These are phyloP conservation scores for Penicillium manginii DNA, from an alignment of 495 filamentous ascomycete species.

Conservation along the genomic window DNA sequence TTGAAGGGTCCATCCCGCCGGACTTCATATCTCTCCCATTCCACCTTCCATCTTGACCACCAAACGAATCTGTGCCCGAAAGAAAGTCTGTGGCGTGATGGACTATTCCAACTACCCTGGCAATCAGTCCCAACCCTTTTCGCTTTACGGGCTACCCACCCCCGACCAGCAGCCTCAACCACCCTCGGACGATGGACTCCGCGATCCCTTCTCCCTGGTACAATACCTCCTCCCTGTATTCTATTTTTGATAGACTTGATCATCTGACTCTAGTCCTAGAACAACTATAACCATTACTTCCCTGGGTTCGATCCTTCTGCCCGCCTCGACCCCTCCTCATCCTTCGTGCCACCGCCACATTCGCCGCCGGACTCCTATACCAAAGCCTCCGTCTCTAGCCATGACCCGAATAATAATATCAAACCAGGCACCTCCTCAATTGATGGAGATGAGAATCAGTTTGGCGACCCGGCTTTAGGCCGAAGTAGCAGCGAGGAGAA, in stretches of 20 bases:
- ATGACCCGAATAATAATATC: conserved; percentile 29
- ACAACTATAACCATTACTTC: conserved; percentile 37
- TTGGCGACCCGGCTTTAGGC: conserved; percentile 26
- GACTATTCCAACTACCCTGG: conserved; percentile 45
- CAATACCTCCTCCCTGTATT: background rate
- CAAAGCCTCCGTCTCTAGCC: conserved; percentile 41
- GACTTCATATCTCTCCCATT: conserved; percentile 2
- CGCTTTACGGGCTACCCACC: conserved; percentile 46
- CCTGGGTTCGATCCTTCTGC: conserved; percentile 44
- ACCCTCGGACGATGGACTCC: conserved; percentile 30
- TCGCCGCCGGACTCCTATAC: conserved; percentile 51
- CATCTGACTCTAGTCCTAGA: conserved; percentile 14
- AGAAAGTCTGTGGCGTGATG: conserved; percentile 28
- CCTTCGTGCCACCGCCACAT: conserved; percentile 42
- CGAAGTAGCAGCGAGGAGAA: conserved; percentile 66
- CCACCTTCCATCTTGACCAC: conserved; percentile 1
- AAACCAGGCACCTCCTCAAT: conserved; percentile 28
- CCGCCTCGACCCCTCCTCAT: conserved; percentile 36
- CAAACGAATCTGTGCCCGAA: conserved; percentile 4
- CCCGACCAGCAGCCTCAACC: conserved; percentile 34
- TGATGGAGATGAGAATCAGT: conserved; percentile 39
- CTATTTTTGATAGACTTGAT: background rate
- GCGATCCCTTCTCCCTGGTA: conserved; percentile 37
- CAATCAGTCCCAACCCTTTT: conserved; percentile 37
- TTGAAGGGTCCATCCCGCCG: conserved; percentile 1